Conservation (phyloP, 257 asterid species). For the Solanum virginianum region DNA sequence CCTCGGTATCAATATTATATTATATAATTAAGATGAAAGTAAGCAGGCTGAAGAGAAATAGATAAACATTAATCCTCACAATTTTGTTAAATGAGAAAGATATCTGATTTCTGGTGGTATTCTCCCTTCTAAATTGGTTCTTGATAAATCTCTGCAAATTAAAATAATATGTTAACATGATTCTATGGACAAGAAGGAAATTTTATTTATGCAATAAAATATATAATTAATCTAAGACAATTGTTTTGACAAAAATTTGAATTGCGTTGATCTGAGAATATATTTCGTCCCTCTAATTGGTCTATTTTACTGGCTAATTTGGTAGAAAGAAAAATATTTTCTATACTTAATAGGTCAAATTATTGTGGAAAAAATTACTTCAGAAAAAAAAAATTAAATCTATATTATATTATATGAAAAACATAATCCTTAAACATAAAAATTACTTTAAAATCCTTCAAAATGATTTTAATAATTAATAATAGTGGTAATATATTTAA, state of each 20-base stretch:
- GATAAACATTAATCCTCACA: background rate
- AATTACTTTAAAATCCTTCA: no score
- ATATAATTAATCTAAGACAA: background rate
- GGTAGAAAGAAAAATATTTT: no score
- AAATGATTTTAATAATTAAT: no score
- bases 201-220: background rate
- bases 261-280: background rate
- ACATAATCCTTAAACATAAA: no score
- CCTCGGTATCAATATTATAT: no score
- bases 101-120: background rate
- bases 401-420: no score
- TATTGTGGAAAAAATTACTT: no score
- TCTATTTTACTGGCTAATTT: no score
- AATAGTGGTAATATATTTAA: no score
- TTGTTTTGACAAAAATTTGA: background rate
- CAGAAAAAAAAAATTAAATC: no score
- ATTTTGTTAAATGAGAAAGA: background rate
- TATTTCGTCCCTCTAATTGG: background rate
- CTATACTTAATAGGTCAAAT: no score
- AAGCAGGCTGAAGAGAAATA: background rate
- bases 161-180: background rate
- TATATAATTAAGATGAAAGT: background rate
- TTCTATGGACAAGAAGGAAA: background rate
- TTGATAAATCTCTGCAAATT: background rate
- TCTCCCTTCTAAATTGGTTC: accelerated